Evolutionary conservation across 1,139 yeast species (phyloP).

Genomic region (Kodamaea alishanica): DNA sequence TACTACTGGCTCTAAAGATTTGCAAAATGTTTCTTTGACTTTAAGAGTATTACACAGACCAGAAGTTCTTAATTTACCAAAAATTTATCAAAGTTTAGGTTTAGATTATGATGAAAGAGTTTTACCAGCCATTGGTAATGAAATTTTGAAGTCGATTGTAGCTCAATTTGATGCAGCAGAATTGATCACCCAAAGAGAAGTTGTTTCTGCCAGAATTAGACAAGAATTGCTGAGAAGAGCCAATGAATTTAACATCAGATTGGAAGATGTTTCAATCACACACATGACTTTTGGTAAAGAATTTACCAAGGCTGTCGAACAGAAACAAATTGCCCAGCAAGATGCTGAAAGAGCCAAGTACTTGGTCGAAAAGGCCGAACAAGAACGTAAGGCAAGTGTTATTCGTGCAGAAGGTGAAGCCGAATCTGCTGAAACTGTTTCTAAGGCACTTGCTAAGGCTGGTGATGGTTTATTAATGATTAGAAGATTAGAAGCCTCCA

Average conservation of each 20-base stretch:
- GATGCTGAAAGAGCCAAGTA: constrained; percentile 97
- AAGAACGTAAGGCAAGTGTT: constrained; percentile 90
- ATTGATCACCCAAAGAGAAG: constrained; percentile 93
- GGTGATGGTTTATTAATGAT: constrained; percentile 95
- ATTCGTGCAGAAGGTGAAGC: constrained; percentile 99
- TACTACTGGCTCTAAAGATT: constrained; percentile 94
- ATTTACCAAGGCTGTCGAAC: constrained; percentile 97
- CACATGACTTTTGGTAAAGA: constrained; percentile 97
- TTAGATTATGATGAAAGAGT: constrained; percentile 96
- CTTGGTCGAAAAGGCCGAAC: constrained; percentile 95
- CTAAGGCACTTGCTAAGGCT: constrained; percentile 88
- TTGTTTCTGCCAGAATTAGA: constrained; percentile 85
- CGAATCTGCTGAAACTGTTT: constrained; percentile 93
- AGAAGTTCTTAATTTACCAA: constrained; percentile 75
- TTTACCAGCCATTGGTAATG: constrained; percentile 94
- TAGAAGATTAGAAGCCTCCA: constrained; percentile 94
- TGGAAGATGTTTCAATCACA: constrained; percentile 97
- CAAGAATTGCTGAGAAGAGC: constrained; percentile 85
- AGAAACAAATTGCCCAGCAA: constrained; percentile 98
- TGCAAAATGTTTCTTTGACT: constrained; percentile 93
- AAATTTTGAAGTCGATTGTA: constrained; percentile 88
- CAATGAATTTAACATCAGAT: constrained; percentile 78
- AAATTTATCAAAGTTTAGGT: constrained; percentile 86
- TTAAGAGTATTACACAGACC: constrained; percentile 94
- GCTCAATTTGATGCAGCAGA: constrained; percentile 99